These are phyloP conservation scores for Phaffia australis DNA, from an alignment of 768 basidiomycete genomes.

Conservation along the genomic window DNA sequence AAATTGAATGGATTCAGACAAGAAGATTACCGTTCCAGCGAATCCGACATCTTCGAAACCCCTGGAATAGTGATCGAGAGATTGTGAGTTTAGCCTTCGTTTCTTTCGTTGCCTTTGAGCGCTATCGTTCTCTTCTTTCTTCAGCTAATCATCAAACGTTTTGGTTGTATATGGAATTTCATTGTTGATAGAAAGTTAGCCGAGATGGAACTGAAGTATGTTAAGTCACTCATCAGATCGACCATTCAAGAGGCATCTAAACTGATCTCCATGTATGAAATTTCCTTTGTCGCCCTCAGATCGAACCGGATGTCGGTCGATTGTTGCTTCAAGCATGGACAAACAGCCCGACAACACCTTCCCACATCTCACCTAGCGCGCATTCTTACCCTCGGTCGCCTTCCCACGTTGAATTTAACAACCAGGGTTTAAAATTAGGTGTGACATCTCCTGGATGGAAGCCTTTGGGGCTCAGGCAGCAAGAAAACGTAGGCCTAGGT, in stretches of 20 bases:
- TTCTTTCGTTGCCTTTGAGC: constrained; percentile 51
- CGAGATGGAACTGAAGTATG: constrained; percentile 83
- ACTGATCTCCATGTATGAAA: background rate
- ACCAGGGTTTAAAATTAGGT: no score
- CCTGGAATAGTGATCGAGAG: constrained; percentile 71
- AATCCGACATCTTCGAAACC: constrained; percentile 71
- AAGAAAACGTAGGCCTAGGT: no score
- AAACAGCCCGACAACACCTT: no score
- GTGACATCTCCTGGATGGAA: no score
- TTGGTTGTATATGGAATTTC: constrained; percentile 45
- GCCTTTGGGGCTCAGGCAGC: no score
- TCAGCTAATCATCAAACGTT: background rate
- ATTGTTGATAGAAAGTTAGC: no score
- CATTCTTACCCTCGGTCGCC: no score
- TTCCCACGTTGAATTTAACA: no score
- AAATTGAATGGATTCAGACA: constrained; percentile 40
- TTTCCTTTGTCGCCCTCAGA: background rate
- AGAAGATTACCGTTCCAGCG: constrained; percentile 60
- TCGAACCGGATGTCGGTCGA: background rate
- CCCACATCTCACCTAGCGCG: no score
- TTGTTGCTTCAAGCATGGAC: constrained; percentile 2
- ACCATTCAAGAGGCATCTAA: background rate
- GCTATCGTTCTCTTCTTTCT: constrained; percentile 28
- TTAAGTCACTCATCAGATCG: constrained; percentile 39
- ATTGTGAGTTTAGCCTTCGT: constrained; percentile 31